Conservation (phyloP, 257 asterid genomes). For the Jasminum sambac region DNA sequence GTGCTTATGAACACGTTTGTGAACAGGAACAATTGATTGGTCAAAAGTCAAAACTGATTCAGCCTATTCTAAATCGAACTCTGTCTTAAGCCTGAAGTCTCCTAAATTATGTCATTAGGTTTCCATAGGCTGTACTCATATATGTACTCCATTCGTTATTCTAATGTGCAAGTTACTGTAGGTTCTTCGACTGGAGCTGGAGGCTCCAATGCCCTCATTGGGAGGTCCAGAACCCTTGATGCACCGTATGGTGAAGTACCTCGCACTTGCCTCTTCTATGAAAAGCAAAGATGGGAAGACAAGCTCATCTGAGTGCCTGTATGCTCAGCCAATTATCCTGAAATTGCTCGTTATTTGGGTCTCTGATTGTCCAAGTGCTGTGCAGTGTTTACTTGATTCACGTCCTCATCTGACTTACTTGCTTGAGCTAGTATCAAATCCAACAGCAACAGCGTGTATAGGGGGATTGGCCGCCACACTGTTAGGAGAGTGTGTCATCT, state of each 20-base stretch:
- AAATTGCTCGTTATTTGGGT: slow-evolving; percentile 84
- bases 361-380: slow-evolving; percentile 78
- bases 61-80: neutral
- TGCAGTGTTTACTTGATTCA: slow-evolving; percentile 78
- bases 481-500: slow-evolving; percentile 71
- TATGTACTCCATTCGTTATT: neutral
- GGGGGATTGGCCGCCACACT: slow-evolving; percentile 83
- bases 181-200: slow-evolving; percentile 80
- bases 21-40: too few relatives aligned
- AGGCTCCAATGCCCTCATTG: slow-evolving; percentile 60
- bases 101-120: neutral
- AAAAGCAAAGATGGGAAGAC: slow-evolving; percentile 65
- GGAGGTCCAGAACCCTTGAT: slow-evolving; percentile 85
- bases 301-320: slow-evolving; percentile 36
- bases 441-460: slow-evolving; percentile 53
- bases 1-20: too few relatives aligned
- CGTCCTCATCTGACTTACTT: slow-evolving; percentile 85
- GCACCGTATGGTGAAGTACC: slow-evolving; percentile 89
- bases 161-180: slow-evolving; percentile 40
- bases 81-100: neutral
- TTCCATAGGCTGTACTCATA: neutral
- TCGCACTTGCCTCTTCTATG: slow-evolving; percentile 81
- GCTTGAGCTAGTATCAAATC: slow-evolving; percentile 70
- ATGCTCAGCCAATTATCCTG: slow-evolving; percentile 71
- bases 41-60: neutral